Base-by-base conservation (phyloP, 495 filamentous ascomycete species). In the Apodospora peruviana region DNA sequence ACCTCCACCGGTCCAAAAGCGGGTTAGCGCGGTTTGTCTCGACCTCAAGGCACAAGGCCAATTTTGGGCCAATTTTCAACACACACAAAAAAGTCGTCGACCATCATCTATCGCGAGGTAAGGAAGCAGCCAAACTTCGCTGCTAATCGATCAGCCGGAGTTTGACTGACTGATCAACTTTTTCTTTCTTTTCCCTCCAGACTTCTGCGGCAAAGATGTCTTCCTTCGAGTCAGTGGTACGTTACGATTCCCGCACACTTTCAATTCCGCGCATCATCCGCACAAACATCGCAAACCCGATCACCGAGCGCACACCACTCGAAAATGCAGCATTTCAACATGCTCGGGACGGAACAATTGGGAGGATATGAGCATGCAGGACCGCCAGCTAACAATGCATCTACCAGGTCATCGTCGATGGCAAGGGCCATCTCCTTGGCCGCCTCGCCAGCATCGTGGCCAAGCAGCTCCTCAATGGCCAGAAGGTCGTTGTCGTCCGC, bases 381-480 rank as follows among this genome's bases (percentile, higher is more conserved):
- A 45, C 25, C 11, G 39, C 43, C 50, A 36, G 57, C 62, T 63
- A 53, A 63, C 53, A 40, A 19, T 34, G 9, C 50, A 53, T 50
- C 52, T 59, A 70, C 56, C 65, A 95, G 91, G 81, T 95, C 78
- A 82, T 93, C 74, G 93, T 97, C 69, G 93, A 98, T 86, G 93
- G 91, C 87, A 98, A 98, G 82, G 93, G 94, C 77, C 93, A 98
- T 78, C 88, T 98, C 69, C 88, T 97, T 72, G 93, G 93, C 81
- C 93, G 93, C 70, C 83, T 98, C 71, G 94, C 93, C 80, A 93
- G 87, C 75, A 96, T 87, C 70, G 91, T 98, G 65, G 94, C 93
- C 69, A 98, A 98, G 83, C 93, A 98, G 82, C 85, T 98, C 67
- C 88, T 98, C 65, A 94, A 88, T 73, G 93, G 93, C 69, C 94